These are phyloP conservation scores for Apium graveolens DNA, from an alignment of 129 eudicot species.

Conservation along the genomic window DNA sequence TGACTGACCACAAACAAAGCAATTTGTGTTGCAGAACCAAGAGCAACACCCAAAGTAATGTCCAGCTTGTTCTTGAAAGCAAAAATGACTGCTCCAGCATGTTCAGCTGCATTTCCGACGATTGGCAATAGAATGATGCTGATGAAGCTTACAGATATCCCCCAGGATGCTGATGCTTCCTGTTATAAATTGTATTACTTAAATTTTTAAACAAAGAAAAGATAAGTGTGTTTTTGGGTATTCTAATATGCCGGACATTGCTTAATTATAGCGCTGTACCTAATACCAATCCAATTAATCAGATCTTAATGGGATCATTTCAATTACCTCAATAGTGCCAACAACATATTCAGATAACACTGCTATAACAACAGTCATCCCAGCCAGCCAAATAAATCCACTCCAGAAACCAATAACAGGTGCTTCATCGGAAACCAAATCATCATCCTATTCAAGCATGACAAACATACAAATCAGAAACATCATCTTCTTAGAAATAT, in stretches of 20 bases:
- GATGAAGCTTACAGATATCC: conserved; percentile 68
- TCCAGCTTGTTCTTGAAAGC: conserved; percentile 90
- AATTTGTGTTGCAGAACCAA: conserved; percentile 96
- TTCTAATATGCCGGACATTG: neutral
- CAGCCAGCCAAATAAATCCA: conserved; percentile 37
- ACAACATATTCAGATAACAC: conserved; percentile 42
- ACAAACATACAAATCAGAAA: neutral
- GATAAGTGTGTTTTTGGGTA: too few relatives aligned
- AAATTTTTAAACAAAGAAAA: neutral
- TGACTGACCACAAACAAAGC: conserved; percentile 76
- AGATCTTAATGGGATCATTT: neutral
- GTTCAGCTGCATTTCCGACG: conserved; percentile 96
- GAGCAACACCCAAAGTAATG: conserved; percentile 77
- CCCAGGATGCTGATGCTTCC: conserved; percentile 89
- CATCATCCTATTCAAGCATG: conserved; percentile 17
- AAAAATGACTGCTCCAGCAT: conserved; percentile 87
- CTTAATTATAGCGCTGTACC: neutral
- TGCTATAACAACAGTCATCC: conserved; percentile 50
- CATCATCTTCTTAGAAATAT: neutral
- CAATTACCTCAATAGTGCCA: conserved; percentile 36
- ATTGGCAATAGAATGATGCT: conserved; percentile 80
- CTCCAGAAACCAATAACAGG: conserved; percentile 43
- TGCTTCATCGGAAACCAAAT: conserved; percentile 15
- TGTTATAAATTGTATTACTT: conserved; percentile 8
- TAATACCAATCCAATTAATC: neutral